Conservation (phyloP, 164 flowering plant genomes). For the Buxus sempervirens region DNA sequence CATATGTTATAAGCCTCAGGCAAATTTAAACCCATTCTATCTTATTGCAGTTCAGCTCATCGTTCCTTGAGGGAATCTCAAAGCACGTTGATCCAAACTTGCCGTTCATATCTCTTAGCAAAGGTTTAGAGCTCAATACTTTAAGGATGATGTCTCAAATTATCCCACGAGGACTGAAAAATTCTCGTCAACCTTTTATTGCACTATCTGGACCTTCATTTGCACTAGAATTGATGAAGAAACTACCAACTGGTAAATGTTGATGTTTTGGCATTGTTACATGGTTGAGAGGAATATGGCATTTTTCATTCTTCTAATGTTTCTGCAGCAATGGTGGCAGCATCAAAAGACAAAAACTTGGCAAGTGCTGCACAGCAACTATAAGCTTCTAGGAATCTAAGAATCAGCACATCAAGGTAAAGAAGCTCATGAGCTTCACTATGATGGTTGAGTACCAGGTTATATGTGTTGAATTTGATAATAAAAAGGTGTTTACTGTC, state of each 20-base stretch:
- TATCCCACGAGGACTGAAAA: conserved; percentile 68
- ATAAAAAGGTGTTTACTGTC: no score
- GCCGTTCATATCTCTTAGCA: conserved; percentile 94
- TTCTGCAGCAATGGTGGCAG: conserved; percentile 89
- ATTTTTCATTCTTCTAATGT: conserved; percentile 3
- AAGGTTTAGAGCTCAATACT: conserved; percentile 90
- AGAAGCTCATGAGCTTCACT: neutral
- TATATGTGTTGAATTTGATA: no score
- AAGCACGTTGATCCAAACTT: conserved; percentile 73
- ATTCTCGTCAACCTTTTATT: conserved; percentile 87
- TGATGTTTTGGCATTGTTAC: neutral
- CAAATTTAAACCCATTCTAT: conserved; percentile 11
- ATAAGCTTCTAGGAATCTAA: conserved; percentile 68
- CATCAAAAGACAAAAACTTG: conserved; percentile 83
- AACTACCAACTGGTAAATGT: conserved; percentile 78
- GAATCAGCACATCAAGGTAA: conserved; percentile 91
- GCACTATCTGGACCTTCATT: conserved; percentile 97
- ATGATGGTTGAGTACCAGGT: neutral
- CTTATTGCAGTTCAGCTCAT: conserved; percentile 82
- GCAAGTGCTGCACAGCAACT: conserved; percentile 86
- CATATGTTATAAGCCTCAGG: neutral
- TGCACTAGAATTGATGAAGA: conserved; percentile 82
- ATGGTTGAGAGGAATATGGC: conserved; percentile 6
- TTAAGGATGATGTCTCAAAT: conserved; percentile 96
- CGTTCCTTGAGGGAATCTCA: conserved; percentile 78